Conservation (phyloP, 1,139 yeast species). For the Pichia sp. region DNA sequence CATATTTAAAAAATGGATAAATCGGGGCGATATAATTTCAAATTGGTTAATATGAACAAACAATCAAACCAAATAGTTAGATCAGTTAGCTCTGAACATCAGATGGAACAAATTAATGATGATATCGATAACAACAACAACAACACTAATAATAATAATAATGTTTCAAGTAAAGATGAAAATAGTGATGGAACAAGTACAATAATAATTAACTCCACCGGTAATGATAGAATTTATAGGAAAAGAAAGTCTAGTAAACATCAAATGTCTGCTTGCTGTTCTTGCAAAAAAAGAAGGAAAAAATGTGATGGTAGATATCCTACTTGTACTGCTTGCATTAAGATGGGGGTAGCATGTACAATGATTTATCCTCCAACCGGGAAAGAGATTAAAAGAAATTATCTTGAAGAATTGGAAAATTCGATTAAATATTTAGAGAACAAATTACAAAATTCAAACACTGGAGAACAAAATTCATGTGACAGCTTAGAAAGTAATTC, state of each 20-base stretch:
- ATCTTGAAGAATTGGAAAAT: conserved; percentile 41
- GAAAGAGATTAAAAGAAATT: conserved; percentile 43
- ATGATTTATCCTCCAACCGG: conserved; percentile 48
- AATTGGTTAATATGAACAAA: background rate
- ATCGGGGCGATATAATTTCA: background rate
- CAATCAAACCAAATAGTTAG: background rate
- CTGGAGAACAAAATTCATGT: conserved; percentile 2
- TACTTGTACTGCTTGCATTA: conserved; percentile 39
- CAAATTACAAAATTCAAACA: conserved; percentile 18
- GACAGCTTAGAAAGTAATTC: conserved; percentile 16
- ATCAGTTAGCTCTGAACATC: too few species aligned
- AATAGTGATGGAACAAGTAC: background rate
- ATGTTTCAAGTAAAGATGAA: background rate
- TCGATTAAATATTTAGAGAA: conserved; percentile 32
- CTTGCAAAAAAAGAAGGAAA: conserved; percentile 36
- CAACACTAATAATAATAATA: background rate
- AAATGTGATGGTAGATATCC: conserved; percentile 50
- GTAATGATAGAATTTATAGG: background rate
- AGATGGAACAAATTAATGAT: too few species aligned
- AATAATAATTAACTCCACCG: background rate
- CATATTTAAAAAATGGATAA: background rate
- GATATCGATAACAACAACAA: too few species aligned
- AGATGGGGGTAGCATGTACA: conserved; percentile 40
- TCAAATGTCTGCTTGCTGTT: conserved; percentile 29
- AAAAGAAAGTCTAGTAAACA: conserved; percentile 20